Evolutionary conservation across 116 monocot genomes (phyloP), one percentile per base, ranked within the genome.

Genomic region (Iris pallida): DNA sequence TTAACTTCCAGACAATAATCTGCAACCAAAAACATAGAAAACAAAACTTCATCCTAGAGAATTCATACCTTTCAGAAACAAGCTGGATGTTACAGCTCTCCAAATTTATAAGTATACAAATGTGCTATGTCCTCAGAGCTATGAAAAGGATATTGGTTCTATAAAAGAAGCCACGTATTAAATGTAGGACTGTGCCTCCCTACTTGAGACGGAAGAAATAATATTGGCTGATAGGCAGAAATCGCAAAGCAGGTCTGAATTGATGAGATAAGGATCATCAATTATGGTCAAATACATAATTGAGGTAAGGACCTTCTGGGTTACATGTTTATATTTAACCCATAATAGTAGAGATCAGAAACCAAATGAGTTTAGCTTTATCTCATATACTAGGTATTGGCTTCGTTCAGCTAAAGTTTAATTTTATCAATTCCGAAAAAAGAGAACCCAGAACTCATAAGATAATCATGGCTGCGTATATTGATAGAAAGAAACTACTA

Each of bases 1-100:
- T 53, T 52, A 88, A 64, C 73, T 79, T 91, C 92, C 92, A 96
- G 81, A 96, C 75, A 72, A 92, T 79, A 52, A 96, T 92, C 96
- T 95, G 76, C 65, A 64, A 60, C 60, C 7, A 69, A 63, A 45
- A 57, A 2, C 42, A 46, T 18, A 42, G 45, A 68, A 30, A 42
- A 57, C 17, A n/a, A 8, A 44, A 55, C 43, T 30, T 30, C 30
- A 30, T 30, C 30, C 30, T 30, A 30, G 30, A 30, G 30, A 59
- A 6, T 61, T 61, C 61, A 61, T 6, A 8, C 20, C 8, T 59
- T 59, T 40, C 6, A 9, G 9, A 61, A 59, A 59, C 20, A 59
- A 42, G 10, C 30, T 43, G 42, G 61, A 11, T 44, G 6, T 6
- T 45, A 11, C 6, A 42, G 61, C 42, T 15, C 18, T 43, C 61